phyloP scores from a whole-genome alignment of 768 basidiomycete species.

The Suillus luteus region DNA sequence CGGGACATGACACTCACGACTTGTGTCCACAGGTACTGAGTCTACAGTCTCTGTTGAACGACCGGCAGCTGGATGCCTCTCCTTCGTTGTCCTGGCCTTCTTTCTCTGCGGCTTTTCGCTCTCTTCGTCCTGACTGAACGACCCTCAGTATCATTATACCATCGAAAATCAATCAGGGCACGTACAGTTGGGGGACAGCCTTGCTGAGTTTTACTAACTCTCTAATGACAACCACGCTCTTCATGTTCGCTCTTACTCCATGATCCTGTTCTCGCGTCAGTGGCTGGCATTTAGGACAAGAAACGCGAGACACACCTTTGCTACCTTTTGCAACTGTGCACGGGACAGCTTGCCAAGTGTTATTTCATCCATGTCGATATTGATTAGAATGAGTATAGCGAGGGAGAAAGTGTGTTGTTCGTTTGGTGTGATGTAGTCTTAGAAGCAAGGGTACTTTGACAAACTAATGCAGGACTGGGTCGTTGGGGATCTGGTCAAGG shows the following conservation, averaged over 20 bases:
- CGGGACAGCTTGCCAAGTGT: conserved; percentile 29
- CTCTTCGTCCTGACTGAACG: conserved; percentile 16
- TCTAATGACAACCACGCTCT: conserved; percentile 28
- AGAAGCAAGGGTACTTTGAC: too few relatives aligned
- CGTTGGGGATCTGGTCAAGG: too few relatives aligned
- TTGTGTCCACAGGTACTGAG: conserved; percentile 21
- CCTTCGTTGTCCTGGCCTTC: not conserved
- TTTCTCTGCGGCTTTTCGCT: conserved; percentile 21
- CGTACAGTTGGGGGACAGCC: not conserved
- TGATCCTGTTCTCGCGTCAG: conserved; percentile 17
- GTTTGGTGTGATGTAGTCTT: too few relatives aligned
- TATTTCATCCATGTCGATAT: conserved; percentile 12
- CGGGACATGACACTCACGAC: conserved; percentile 25
- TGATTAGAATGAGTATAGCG: too few relatives aligned
- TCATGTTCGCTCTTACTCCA: conserved; percentile 27
- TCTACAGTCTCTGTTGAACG: conserved; percentile 12
- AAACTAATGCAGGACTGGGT: too few relatives aligned
- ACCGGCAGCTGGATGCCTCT: not conserved
- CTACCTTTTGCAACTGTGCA: conserved; percentile 28
- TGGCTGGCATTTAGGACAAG: not conserved
- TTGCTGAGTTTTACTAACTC: conserved; percentile 16
- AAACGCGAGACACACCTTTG: conserved; percentile 21
- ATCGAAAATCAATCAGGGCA: conserved; percentile 11
- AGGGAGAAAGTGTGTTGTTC: too few relatives aligned
- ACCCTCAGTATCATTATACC: conserved; percentile 14